Evolutionary conservation across 1,284 basidiomycete species (phyloP).

Genomic region (Apiotrichum sp.): DNA sequence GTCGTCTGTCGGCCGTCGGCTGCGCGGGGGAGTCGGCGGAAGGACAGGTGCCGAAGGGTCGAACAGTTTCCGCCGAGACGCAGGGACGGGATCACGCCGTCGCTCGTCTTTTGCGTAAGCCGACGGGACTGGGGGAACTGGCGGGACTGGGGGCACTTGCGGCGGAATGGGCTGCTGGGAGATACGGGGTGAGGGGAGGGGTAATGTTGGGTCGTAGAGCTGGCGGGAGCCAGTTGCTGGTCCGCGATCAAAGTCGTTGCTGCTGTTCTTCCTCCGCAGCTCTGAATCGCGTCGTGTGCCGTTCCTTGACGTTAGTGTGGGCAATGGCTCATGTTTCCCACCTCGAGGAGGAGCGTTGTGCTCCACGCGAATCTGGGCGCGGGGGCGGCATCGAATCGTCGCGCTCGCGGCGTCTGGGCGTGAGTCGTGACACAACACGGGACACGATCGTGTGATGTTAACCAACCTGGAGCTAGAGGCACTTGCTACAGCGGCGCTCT

Average conservation of each 20-base stretch:
- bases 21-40: no score
- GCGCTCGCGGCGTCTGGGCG: background rate
- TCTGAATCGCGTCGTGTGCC: background rate
- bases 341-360: background rate
- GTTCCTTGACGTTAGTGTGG: background rate
- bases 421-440: background rate
- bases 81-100: slow-evolving; percentile 2
- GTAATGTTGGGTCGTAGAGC: slow-evolving; percentile 12
- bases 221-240: slow-evolving; percentile 6
- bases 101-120: slow-evolving; percentile 1
- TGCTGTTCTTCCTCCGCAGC: background rate
- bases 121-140: background rate
- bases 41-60: slow-evolving; percentile 51
- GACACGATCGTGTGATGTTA: background rate
- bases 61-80: slow-evolving; percentile 30
- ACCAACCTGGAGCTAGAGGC: slow-evolving; percentile 1
- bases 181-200: background rate
- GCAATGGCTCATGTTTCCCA: background rate
- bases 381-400: background rate
- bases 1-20: no score
- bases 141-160: background rate
- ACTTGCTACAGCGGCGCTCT: slow-evolving; percentile 19
- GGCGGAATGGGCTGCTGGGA: background rate
- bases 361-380: background rate
- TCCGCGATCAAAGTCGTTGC: slow-evolving; percentile 18